Conservation (phyloP, 352 stramenopile genomes). For the Globisporangium radiosum region DNA sequence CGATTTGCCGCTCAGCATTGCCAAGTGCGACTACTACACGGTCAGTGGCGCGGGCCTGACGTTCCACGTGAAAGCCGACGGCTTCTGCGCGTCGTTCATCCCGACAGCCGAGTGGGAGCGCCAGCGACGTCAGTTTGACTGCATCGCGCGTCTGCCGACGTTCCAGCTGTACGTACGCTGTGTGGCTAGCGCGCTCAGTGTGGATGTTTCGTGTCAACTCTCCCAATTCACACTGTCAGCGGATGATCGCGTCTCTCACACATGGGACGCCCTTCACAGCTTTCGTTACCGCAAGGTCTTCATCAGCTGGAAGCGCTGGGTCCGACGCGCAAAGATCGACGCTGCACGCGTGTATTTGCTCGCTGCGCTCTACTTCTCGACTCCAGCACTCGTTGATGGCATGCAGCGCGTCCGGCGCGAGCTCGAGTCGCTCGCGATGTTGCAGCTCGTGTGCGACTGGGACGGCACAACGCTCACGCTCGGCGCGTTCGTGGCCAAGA, state of each 20-base stretch:
- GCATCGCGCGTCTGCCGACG: conserved; percentile 23
- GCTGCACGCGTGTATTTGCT: conserved; percentile 33
- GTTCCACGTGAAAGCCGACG: conserved; percentile 49
- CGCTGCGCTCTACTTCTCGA: conserved; percentile 42
- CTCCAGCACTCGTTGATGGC: conserved; percentile 22
- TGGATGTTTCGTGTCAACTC: too few relatives aligned
- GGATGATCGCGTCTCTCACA: not conserved
- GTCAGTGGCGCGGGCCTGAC: conserved; percentile 49
- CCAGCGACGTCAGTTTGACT: conserved; percentile 40
- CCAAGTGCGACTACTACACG: conserved; percentile 65
- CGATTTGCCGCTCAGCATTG: conserved; percentile 19
- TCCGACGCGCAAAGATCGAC: conserved; percentile 34
- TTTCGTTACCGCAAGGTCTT: conserved; percentile 72
- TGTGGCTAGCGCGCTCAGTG: not conserved
- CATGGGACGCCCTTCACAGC: conserved; percentile 11
- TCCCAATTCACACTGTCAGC: not conserved
- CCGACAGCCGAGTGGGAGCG: conserved; percentile 41
- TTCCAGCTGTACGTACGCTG: conserved; percentile 39
- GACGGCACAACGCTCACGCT: conserved; percentile 26
- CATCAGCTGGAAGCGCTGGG: conserved; percentile 45
- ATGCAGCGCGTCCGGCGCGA: conserved; percentile 30
- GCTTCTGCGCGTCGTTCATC: conserved; percentile 35
- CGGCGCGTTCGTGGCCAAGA: conserved; percentile 23
- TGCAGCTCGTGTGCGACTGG: conserved; percentile 45
- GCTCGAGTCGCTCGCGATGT: conserved; percentile 19